Evolutionary conservation across 148 eudicot species (phyloP), one percentile per base, ranked within the genome.

Genomic region (Silene uniflora): DNA sequence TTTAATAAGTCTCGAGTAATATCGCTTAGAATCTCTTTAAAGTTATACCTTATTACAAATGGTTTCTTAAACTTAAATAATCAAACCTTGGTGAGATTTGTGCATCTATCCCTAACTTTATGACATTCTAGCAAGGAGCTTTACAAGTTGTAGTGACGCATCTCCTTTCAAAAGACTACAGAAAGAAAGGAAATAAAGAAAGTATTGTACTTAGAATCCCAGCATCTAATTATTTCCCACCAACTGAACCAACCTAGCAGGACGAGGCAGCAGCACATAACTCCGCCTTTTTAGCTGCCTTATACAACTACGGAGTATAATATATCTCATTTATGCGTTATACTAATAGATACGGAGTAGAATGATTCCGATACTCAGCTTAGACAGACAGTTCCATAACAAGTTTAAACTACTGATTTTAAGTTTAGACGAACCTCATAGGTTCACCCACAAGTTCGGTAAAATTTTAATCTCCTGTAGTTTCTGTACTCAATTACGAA

Each of bases 201-300:
- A 7, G 32, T 49, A 71, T n/a, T 64, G 55, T 63, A 62, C 58
- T 49, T 54, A 39, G 52, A 18, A 80, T 32, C 39, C 52, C 49
- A 78, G 76, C 69, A 72, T 78, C 72, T 78, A 61, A 64, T 77
- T 22, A 77, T 75, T 21, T 71, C 59, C 61, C 21, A 71, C 75
- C 83, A 76, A 73, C 73, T 22, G 52, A 76, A 44, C 58, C 77
- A 62, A 81, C 77, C 80, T 81, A 67, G 65, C 79, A 76, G 42
- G 18, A 6, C 18, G 21, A 71, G 73, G 39, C 60, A 70, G 18
- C 73, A 65, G 16, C 76, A 75, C 63, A 76, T 71, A 16, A 67
- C 65, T 61, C 24, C n/a, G 16, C 83, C 71, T 80, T 68, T 62
- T 67, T 55, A 67, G 83, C 77, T 81, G 73, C 73, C 80, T 46